These are phyloP conservation scores for Ganoderma boninense DNA, from an alignment of 1,284 basidiomycete genomes.

Conservation along the genomic window DNA sequence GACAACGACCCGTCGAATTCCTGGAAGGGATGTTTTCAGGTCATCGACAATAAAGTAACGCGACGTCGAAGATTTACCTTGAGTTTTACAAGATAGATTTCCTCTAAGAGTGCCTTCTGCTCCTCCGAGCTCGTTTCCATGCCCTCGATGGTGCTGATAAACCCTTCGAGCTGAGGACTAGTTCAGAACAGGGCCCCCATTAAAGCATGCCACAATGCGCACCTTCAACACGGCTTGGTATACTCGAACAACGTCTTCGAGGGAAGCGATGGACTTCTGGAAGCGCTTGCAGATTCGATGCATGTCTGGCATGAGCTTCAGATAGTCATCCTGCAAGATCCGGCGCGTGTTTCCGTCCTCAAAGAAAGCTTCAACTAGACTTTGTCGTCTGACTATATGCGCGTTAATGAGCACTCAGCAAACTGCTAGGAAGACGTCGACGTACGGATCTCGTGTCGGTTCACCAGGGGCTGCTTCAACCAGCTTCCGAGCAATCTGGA, in stretches of 20 bases:
- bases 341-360: slow-evolving; percentile 80
- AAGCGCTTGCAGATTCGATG: slow-evolving; percentile 94
- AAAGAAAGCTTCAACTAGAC: slow-evolving; percentile 88
- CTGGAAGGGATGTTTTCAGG: slow-evolving; percentile 47
- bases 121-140: slow-evolving; percentile 59
- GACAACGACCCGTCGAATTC: slow-evolving; percentile 68
- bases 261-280: slow-evolving; percentile 82
- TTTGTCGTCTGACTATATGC: slow-evolving; percentile 78
- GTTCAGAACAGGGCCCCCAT: background rate
- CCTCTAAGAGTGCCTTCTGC: slow-evolving; percentile 66
- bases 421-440: slow-evolving; percentile 27
- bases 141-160: slow-evolving; percentile 71
- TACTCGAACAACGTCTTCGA: slow-evolving; percentile 96
- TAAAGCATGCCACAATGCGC: background rate
- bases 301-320: slow-evolving; percentile 95
- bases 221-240: slow-evolving; percentile 89
- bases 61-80: slow-evolving; percentile 50
- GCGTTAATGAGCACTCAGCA: background rate
- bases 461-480: slow-evolving; percentile 97
- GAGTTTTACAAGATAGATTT: slow-evolving; percentile 70
- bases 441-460: slow-evolving; percentile 92
- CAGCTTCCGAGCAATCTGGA: slow-evolving; percentile 91
- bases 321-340: slow-evolving; percentile 84
- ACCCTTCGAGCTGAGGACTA: slow-evolving; percentile 70
- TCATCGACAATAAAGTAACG: background rate